Evolutionary conservation across 805 yeast species (phyloP), one percentile per base, ranked within the genome.

Genomic region (Hanseniaspora valbyensis): DNA sequence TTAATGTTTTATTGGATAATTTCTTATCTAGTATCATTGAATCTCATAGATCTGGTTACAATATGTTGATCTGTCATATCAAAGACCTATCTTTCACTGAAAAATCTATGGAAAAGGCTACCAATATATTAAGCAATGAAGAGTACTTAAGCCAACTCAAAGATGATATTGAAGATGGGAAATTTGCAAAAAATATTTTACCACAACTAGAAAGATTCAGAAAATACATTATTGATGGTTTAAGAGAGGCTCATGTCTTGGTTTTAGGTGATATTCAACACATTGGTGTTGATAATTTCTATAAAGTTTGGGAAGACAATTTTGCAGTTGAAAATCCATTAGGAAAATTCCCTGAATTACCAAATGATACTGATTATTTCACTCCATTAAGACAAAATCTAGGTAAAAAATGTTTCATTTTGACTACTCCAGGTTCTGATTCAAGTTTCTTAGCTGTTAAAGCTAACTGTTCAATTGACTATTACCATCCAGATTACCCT

Each of bases 341-440:
- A 10, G 45, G 50, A 1, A 55, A 52, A 32, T 55, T 58, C 25
- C 65, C 62, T 14, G 61, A 69, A 4, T 59, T 78, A 8, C 86
- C 88, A 14, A 71, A 77, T 16, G 69, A 84, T 2, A 63, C 67
- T 44, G 67, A 73, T 5, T 75, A 75, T 39, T 68, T 75, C 36
- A 78, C 92, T 2, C 66, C 68, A 2, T 59, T 74, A 3, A 95
- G 95, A 36, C 54, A 59, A 19, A 52, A 59, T 0, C 78, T 85
- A 41, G 61, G 74, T 2, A 56, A 56, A 28, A 70, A 72, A 38
- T 90, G 92, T 0, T 70, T 66, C 54, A 68, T 90, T 38, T 73
- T 83, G 1, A 73, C 84, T 0, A 78, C 87, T 1, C 89, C 96
- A 4, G 88, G 92, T 0, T 80, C 94, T 0, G 95, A 87, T 55